Conservation (phyloP, 73 alveolate genomes). For the Halteria grandinella region DNA sequence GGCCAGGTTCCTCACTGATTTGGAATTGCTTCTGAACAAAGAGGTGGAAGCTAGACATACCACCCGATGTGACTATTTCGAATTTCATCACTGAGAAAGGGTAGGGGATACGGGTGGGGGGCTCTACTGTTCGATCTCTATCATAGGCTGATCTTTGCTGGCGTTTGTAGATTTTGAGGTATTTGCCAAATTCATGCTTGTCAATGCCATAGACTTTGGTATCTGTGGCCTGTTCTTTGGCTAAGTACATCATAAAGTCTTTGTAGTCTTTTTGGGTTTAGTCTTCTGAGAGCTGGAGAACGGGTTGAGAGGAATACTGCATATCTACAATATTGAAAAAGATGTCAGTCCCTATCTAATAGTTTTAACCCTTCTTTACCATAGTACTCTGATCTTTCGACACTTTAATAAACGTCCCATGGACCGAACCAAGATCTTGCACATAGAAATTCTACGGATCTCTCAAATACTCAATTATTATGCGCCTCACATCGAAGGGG, state of each 20-base stretch:
- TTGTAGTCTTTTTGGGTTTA: not conserved
- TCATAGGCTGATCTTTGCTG: not conserved
- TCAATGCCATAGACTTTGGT: slow-evolving; percentile 48
- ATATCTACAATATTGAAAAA: slow-evolving; percentile 44
- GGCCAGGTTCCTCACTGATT: too few relatives aligned
- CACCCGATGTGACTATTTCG: slow-evolving; percentile 46
- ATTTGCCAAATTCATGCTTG: slow-evolving; percentile 22
- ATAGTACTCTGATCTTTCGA: not conserved
- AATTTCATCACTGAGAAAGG: slow-evolving; percentile 31
- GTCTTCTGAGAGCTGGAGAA: too few relatives aligned
- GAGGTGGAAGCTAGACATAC: slow-evolving; percentile 22
- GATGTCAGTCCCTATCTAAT: slow-evolving; percentile 44
- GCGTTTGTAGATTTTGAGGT: not conserved
- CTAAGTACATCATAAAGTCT: slow-evolving; percentile 33
- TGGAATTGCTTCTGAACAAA: slow-evolving; percentile 11
- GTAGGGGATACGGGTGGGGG: not conserved
- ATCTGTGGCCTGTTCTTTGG: not conserved
- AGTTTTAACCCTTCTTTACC: slow-evolving; percentile 38
- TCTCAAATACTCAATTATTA: not conserved
- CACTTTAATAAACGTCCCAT: slow-evolving; percentile 35
- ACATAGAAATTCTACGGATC: slow-evolving; percentile 38
- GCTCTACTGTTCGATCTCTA: too few relatives aligned
- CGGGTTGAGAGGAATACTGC: not conserved
- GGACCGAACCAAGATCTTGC: slow-evolving; percentile 48
- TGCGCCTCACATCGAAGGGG: slow-evolving; percentile 15